Evolutionary conservation across 2,329 filamentous ascomycete genomes (phyloP), one percentile per base, ranked within the genome.

Genomic region (Teratosphaeria nubilosa): DNA sequence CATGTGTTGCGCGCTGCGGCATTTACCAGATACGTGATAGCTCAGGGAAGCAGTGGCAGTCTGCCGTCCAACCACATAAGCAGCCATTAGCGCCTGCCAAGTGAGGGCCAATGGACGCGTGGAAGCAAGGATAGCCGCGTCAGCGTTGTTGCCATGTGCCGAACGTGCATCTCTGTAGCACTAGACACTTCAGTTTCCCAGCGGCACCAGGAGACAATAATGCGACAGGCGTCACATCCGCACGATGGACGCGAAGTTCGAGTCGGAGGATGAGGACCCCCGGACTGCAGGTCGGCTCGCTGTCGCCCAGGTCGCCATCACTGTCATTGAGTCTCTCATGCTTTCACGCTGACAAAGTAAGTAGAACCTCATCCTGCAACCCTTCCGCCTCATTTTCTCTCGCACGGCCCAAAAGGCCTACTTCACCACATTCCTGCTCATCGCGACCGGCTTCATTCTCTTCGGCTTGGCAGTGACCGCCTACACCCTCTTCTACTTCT

Each of bases 401-500:
- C 84, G 81, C 57, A 74, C 80, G 32, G 83, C 86, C n/a, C 77
- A 80, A 55, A 80, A 82, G 65, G 81, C 84, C 31, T 89, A 88
- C 69, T 71, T 89, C 53, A 82, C 82, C 59, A 82, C 78, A 14
- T 62, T 80, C 14, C 76, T 86, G 25, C 75, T 84, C 62, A 68
- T 80, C 52, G 63, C 74, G 55, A 77, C 83, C 24, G 80, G 80
- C 2, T 63, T 80, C 16, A 63, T 81, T 48, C 78, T 89, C 55
- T 73, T 87, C 51, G 77, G 75, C 41, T 70, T 84, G 22, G 84
- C 86, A 5, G 73, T 80, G 6, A 68, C 82, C 45, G 83, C 84
- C 34, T 89, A 88, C 69, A 76, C 77, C 37, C 73, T 85, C 20
- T 88, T 90, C 74, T 89, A 89, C 75, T 79, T 80, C 71, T 80